A percentile compares a stretch with the other conserved stretches of the same genome.
Evolutionary conservation across 495 filamentous ascomycete genomes (phyloP).

Genomic region (Neurospora tetrasperma): DNA sequence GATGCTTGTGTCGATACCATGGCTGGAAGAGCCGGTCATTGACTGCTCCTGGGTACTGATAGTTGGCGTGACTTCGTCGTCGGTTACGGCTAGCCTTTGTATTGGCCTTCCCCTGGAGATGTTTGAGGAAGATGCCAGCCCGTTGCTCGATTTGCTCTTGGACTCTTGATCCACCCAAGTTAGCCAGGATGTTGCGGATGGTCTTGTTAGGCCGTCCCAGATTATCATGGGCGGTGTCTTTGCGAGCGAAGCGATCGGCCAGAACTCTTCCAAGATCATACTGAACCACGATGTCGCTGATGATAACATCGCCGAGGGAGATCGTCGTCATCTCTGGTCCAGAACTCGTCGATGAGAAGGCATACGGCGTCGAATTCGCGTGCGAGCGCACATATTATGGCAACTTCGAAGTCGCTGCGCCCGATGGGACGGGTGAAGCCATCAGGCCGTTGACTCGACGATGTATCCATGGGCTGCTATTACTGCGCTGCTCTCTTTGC

Average conservation of each 20-base stretch:
- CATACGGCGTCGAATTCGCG: no score
- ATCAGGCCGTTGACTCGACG: not conserved
- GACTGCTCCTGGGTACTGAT: constrained; percentile 14
- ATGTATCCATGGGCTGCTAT: not conserved
- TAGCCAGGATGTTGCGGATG: constrained; percentile 20
- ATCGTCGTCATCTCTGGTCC: constrained; percentile 5
- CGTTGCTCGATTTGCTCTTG: constrained; percentile 10
- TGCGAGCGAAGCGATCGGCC: constrained; percentile 22
- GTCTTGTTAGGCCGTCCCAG: constrained; percentile 21
- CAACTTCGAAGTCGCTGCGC: not conserved
- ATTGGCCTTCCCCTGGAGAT: constrained; percentile 5
- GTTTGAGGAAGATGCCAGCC: constrained; percentile 6
- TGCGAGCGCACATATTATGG: no score
- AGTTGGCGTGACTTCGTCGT: not conserved
- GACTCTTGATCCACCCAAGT: constrained; percentile 9
- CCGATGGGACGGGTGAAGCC: not conserved
- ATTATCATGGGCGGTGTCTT: constrained; percentile 19
- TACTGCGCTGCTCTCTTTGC: no score
- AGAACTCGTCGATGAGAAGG: no score
- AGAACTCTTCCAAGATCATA: constrained; percentile 30
- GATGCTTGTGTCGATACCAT: constrained; percentile 25
- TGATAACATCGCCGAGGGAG: constrained; percentile 37
- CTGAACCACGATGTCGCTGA: constrained; percentile 29
- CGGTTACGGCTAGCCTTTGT: not conserved
- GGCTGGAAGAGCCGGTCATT: constrained; percentile 19